These are phyloP conservation scores for Polytrichum formosum DNA, from an alignment of 225 moss, liverwort and hornwort genomes.

Conservation along the genomic window DNA sequence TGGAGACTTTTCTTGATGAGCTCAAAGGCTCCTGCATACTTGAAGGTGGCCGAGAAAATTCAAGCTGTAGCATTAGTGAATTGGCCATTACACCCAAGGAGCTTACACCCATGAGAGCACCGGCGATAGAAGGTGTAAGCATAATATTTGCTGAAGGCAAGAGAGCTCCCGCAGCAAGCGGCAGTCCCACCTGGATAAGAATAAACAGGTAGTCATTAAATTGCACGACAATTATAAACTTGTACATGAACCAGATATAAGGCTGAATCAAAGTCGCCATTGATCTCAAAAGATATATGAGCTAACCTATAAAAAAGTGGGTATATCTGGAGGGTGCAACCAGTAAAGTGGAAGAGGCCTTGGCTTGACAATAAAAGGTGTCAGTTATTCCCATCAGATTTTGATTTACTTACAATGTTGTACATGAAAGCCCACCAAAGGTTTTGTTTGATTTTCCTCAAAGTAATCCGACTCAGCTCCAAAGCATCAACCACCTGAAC, in stretches of 20 bases:
- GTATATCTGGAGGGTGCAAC: no score
- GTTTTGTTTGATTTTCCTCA: conserved; percentile 96
- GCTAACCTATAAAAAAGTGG: no score
- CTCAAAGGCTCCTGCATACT: conserved; percentile 22
- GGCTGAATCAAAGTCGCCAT: no score
- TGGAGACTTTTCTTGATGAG: conserved; percentile 16
- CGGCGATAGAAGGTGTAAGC: conserved; percentile 94
- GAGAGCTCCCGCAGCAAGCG: conserved; percentile 85
- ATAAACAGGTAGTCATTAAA: conserved; percentile 1
- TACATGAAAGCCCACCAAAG: conserved; percentile 99
- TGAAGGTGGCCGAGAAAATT: conserved; percentile 66
- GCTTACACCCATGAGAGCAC: conserved; percentile 96
- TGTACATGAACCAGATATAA: no score
- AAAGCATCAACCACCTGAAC: conserved; percentile 93
- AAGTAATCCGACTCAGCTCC: conserved; percentile 79
- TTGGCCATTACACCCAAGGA: conserved; percentile 95
- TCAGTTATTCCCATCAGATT: no score
- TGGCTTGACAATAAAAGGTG: no score
- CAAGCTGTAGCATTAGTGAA: conserved; percentile 86
- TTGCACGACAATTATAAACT: no score
- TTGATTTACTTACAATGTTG: conserved; percentile 76
- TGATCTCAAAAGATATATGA: no score
- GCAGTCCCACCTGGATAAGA: conserved; percentile 77
- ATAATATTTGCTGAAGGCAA: conserved; percentile 87
- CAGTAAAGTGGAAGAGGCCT: no score